Conservation (phyloP, 805 yeast species). For the Yamadazyma sp. region DNA sequence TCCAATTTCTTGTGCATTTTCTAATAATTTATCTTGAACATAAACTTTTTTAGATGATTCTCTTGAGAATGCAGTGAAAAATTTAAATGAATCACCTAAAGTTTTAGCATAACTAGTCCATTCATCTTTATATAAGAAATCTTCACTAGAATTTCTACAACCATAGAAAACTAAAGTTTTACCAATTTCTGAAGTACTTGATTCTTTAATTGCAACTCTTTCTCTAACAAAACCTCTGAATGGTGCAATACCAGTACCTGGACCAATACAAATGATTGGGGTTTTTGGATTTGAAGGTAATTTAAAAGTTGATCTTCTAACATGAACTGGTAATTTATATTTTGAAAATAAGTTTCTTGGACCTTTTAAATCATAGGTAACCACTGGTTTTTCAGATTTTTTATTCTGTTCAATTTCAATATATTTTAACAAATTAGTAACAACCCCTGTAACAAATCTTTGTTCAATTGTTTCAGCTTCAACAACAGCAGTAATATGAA, state of each 20-base stretch:
- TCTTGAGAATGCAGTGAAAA: conserved; percentile 86
- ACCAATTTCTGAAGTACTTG: conserved; percentile 48
- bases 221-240: conserved; percentile 94
- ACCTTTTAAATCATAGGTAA: conserved; percentile 73
- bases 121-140: conserved; percentile 83
- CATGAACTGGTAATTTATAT: conserved; percentile 81
- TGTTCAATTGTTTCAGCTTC: conserved; percentile 51
- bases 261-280: conserved; percentile 92
- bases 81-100: conserved; percentile 61
- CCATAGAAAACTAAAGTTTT: conserved; percentile 80
- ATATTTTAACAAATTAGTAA: conserved; percentile 82
- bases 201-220: conserved; percentile 53
- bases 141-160: conserved; percentile 75
- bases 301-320: conserved; percentile 93
- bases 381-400: conserved; percentile 39
- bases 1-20: conserved; percentile 51
- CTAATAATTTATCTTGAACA: conserved; percentile 76
- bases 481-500: conserved; percentile 89
- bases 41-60: conserved; percentile 60
- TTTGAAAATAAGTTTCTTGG: conserved; percentile 61
- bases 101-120: conserved; percentile 73
- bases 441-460: conserved; percentile 69
- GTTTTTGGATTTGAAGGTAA: conserved; percentile 79
- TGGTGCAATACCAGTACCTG: conserved; percentile 99
- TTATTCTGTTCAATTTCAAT: conserved; percentile 61